These are phyloP conservation scores for Myxozyma neglecta DNA, from an alignment of 805 yeast genomes.

Conservation along the genomic window DNA sequence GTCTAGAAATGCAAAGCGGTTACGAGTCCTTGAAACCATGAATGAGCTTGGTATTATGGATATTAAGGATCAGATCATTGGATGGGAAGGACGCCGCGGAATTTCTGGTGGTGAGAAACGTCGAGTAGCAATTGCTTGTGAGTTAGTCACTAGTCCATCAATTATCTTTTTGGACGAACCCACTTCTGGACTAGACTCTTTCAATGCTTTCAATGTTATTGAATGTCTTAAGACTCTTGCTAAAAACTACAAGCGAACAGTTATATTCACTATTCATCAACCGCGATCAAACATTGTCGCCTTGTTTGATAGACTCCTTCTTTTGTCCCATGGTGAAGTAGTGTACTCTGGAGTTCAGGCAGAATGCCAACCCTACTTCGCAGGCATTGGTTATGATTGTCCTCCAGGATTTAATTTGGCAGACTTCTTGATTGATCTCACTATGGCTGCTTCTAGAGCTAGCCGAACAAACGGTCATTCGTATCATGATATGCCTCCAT, in stretches of 20 bases:
- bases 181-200: conserved; percentile 93
- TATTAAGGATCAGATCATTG: conserved; percentile 82
- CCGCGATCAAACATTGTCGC: conserved; percentile 96
- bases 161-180: conserved; percentile 87
- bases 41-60: conserved; percentile 79
- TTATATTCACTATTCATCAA: conserved; percentile 92
- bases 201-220: conserved; percentile 86
- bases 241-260: conserved; percentile 76
- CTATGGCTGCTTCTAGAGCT: conserved; percentile 54
- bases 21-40: conserved; percentile 81
- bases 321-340: conserved; percentile 80
- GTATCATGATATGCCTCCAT: not conserved
- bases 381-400: conserved; percentile 71
- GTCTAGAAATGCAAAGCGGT: conserved; percentile 69
- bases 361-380: conserved; percentile 72
- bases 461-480: conserved; percentile 8
- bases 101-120: conserved; percentile 92
- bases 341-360: conserved; percentile 85
- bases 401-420: conserved; percentile 93
- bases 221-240: conserved; percentile 82
- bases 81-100: conserved; percentile 86
- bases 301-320: conserved; percentile 75
- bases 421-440: conserved; percentile 78
- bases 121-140: conserved; percentile 91
- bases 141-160: conserved; percentile 83